Percentiles rank a stretch among this genome's conserved stretches.
Conservation (phyloP, 306 rosid species). For the Canavalia gladiata region DNA sequence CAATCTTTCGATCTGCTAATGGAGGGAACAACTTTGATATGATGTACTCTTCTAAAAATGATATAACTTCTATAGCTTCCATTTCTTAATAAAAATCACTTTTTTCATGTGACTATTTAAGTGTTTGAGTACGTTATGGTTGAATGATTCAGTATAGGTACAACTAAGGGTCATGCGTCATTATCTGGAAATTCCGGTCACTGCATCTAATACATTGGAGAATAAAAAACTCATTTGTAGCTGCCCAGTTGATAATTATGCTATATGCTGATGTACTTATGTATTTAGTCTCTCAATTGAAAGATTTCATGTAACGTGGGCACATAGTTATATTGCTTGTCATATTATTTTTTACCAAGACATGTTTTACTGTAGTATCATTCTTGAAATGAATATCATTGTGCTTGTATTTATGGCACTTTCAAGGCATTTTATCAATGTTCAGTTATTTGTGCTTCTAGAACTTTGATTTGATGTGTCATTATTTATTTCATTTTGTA, state of each 20-base stretch:
- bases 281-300: neutral
- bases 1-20: slow-evolving; percentile 58
- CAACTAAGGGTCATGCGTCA: neutral
- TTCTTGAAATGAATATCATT: neutral
- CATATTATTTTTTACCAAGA: neutral
- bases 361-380: neutral
- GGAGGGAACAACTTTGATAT: slow-evolving; percentile 57
- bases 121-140: neutral
- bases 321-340: neutral
- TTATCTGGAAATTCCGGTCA: slow-evolving; percentile 10
- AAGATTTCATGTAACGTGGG: neutral
- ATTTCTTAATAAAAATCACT: slow-evolving; percentile 4
- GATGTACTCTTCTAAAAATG: neutral
- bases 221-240: neutral
- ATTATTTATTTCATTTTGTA: slow-evolving; percentile 1
- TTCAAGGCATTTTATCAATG: neutral
- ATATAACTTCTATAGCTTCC: neutral
- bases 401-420: neutral
- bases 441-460: neutral
- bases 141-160: neutral
- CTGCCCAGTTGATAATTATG: slow-evolving; percentile 17
- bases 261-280: neutral
- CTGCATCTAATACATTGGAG: neutral
- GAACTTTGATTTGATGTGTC: slow-evolving; percentile 1
- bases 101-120: slow-evolving; percentile 5